A percentile compares a stretch with the other conserved stretches of the same genome.
These are phyloP conservation scores for Agastache rugosa DNA, from an alignment of 257 asterid genomes.

Conservation along the genomic window DNA sequence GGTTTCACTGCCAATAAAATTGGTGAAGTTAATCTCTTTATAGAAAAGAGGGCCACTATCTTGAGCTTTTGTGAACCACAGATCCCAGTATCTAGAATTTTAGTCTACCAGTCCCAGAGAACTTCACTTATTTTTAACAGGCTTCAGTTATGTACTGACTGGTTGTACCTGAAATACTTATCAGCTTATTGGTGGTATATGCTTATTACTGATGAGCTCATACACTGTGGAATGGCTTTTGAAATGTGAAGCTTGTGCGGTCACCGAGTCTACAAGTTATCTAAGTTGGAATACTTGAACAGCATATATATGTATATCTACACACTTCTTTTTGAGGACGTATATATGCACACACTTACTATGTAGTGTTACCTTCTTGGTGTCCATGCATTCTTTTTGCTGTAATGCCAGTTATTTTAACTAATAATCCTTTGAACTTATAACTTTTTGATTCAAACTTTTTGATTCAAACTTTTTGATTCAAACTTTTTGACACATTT, in stretches of 20 bases:
- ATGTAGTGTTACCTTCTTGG: constrained; percentile 8
- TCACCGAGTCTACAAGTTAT: constrained; percentile 13
- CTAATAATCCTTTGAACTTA: background rate
- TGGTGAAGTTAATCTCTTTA: background rate
- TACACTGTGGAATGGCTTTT: constrained; percentile 9
- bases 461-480: background rate
- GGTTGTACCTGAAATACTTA: background rate
- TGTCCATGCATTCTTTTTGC: background rate
- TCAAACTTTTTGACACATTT: constrained; percentile 9
- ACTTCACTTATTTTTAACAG: background rate
- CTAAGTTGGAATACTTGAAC: constrained; percentile 22
- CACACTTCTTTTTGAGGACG: background rate
- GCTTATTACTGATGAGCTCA: constrained; percentile 9
- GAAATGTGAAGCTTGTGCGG: background rate
- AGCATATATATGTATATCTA: background rate
- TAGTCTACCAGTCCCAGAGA: background rate
- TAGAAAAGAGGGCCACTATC: constrained; percentile 12
- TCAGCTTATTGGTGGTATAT: constrained; percentile 2
- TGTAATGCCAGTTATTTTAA: background rate
- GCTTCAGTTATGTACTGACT: background rate
- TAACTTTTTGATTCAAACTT: constrained; percentile 9
- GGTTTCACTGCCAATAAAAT: background rate
- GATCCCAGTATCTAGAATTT: constrained; percentile 1
- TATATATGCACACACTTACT: background rate
- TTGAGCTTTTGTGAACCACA: background rate